Conservation (phyloP, 1,284 basidiomycete species). For the Porodaedalea pini region DNA sequence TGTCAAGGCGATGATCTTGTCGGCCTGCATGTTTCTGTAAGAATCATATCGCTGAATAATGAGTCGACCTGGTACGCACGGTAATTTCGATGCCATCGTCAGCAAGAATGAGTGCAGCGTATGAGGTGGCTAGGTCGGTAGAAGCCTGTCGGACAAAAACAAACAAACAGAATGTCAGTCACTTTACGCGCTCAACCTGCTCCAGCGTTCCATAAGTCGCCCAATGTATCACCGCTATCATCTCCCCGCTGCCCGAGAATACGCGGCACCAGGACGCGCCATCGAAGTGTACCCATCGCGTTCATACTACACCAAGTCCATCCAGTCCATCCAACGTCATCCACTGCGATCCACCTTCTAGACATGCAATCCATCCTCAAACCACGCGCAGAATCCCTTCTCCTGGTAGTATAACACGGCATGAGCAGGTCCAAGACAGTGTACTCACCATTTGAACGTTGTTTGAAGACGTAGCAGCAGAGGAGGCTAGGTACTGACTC, state of each 20-base stretch:
- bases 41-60: not conserved
- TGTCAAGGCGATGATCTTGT: conserved; percentile 87
- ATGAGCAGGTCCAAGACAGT: not conserved
- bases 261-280: too few species aligned
- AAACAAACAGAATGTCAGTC: not conserved
- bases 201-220: too few species aligned
- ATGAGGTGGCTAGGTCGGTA: conserved; percentile 80
- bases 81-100: conserved; percentile 97
- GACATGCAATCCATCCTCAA: not conserved
- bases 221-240: too few species aligned
- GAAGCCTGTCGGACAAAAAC: conserved; percentile 2
- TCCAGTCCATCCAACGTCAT: not conserved
- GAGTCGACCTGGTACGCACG: conserved; percentile 51
- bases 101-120: conserved; percentile 94
- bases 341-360: not conserved
- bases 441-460: conserved; percentile 1
- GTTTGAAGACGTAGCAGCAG: not conserved
- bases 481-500: too few species aligned
- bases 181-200: too few species aligned
- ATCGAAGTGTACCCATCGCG: too few species aligned
- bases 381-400: not conserved
- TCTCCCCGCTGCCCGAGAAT: too few species aligned
- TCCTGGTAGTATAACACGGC: not conserved
- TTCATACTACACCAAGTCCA: too few species aligned
- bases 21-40: conserved; percentile 52